phyloP scores from a whole-genome alignment of 441 rosid genomes.

The Pelargonium cotyledonis region DNA sequence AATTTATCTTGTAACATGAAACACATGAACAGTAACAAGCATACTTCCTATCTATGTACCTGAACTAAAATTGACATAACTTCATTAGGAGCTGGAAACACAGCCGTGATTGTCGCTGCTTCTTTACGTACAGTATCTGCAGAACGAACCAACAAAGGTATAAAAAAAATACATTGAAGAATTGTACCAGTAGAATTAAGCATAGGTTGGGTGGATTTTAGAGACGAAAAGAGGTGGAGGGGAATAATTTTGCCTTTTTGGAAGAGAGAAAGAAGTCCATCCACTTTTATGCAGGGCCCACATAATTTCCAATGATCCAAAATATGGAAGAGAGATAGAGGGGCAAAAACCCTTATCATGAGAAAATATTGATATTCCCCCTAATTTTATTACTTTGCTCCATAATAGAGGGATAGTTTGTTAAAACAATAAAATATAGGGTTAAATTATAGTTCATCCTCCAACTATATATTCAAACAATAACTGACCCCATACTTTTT shows the following conservation, averaged over 20 bases:
- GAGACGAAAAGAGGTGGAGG: background rate
- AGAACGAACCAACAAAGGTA: slow-evolving; percentile 23
- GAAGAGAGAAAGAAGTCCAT: background rate
- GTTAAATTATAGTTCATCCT: too few species aligned
- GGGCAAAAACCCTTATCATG: slow-evolving; percentile 2
- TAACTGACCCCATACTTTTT: too few species aligned
- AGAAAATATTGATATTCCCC: background rate
- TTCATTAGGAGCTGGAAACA: slow-evolving; percentile 96
- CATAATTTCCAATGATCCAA: background rate
- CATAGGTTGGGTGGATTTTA: background rate
- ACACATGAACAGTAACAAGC: background rate
- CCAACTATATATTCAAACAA: too few species aligned
- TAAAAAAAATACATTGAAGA: slow-evolving; percentile 17
- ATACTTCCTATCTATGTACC: slow-evolving; percentile 35
- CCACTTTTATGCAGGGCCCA: slow-evolving; percentile 1
- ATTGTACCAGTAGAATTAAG: slow-evolving; percentile 13
- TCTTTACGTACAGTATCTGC: slow-evolving; percentile 96
- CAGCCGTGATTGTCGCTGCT: slow-evolving; percentile 93
- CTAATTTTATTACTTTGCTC: too few species aligned
- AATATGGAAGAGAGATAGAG: background rate
- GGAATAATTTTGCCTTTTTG: too few species aligned
- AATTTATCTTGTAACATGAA: slow-evolving; percentile 9
- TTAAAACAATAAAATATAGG: too few species aligned
- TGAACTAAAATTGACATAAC: slow-evolving; percentile 98
- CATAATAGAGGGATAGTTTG: too few species aligned